A percentile compares a stretch with the other conserved stretches of the same genome.
These are phyloP conservation scores for Trypanosoma caninum DNA, from an alignment of 208 protist species.

Conservation along the genomic window DNA sequence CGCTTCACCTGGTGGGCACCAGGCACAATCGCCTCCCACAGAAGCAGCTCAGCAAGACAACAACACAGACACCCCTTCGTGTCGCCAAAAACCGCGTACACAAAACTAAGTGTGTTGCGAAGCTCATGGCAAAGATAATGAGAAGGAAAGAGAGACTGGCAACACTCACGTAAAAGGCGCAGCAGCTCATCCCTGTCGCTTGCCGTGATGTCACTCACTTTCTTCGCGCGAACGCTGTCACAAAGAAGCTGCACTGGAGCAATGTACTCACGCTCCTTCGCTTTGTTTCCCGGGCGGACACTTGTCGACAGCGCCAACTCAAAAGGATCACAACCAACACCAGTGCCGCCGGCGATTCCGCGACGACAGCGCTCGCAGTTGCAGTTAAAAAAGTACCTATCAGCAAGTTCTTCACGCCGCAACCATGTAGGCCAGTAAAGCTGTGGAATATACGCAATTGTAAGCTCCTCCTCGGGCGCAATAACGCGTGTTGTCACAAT, in stretches of 20 bases:
- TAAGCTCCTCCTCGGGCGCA: conserved; percentile 62
- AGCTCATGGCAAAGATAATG: conserved; percentile 84
- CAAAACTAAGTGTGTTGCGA: conserved; percentile 76
- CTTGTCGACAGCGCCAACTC: conserved; percentile 43
- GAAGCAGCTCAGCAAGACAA: conserved; percentile 69
- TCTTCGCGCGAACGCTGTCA: conserved; percentile 33
- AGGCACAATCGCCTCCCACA: conserved; percentile 83
- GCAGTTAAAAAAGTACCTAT: conserved; percentile 77
- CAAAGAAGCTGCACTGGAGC: conserved; percentile 48
- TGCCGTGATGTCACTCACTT: conserved; percentile 29
- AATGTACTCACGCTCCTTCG: conserved; percentile 29
- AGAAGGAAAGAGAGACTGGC: conserved; percentile 57
- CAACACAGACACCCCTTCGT: conserved; percentile 31
- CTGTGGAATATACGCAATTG: conserved; percentile 83
- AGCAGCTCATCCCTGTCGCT: conserved; percentile 37
- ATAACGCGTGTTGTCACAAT: conserved; percentile 70
- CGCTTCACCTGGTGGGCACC: conserved; percentile 78
- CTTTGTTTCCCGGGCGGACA: conserved; percentile 16
- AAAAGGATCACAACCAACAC: conserved; percentile 36
- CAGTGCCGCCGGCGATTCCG: too few species aligned
- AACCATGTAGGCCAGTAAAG: conserved; percentile 77
- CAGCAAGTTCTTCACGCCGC: conserved; percentile 52
- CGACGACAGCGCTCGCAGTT: conserved; percentile 73
- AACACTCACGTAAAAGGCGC: conserved; percentile 39
- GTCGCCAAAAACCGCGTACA: conserved; percentile 69